These are phyloP conservation scores for Diplotaxis tenuifolia DNA, from an alignment of 345 rosid species.

Conservation along the genomic window DNA sequence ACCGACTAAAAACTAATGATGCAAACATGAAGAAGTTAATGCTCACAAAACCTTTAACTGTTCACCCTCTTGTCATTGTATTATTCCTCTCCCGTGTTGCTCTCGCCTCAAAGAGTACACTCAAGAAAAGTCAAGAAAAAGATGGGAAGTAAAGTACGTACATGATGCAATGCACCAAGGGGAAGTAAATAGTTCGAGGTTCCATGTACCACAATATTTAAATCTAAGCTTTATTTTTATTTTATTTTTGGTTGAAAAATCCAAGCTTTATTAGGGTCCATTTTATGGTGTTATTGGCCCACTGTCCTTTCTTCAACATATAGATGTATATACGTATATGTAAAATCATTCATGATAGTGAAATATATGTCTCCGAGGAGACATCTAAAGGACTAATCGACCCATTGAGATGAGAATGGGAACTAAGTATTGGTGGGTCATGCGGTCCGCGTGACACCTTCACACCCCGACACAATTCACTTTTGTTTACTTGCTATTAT, in stretches of 20 bases:
- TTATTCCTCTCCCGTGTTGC: conserved; percentile 4
- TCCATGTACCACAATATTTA: conserved; percentile 16
- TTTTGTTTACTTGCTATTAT: conserved; percentile 35
- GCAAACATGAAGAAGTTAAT: neutral
- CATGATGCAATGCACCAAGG: conserved; percentile 30
- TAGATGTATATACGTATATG: neutral
- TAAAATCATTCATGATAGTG: conserved; percentile 19
- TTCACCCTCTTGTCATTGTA: too few relatives aligned
- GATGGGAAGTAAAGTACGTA: conserved; percentile 17
- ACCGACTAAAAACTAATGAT: neutral
- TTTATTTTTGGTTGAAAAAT: too few relatives aligned
- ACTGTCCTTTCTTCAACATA: conserved; percentile 22
- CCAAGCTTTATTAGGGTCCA: conserved; percentile 23
- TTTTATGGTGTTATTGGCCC: conserved; percentile 28
- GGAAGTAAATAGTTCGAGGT: conserved; percentile 27
- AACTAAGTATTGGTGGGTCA: conserved; percentile 39
- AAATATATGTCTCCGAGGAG: conserved; percentile 19
- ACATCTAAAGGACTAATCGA: conserved; percentile 29
- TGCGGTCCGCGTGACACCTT: conserved; percentile 38
- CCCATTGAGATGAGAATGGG: conserved; percentile 31
- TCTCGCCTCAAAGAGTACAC: conserved; percentile 5
- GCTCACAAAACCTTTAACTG: too few relatives aligned
- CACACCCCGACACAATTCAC: conserved; percentile 29
- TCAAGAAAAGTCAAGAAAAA: conserved; percentile 24
- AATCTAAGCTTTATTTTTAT: conserved; percentile 20